Base-by-base conservation (phyloP, 208 protist genomes). In the Leishmania arabica region DNA sequence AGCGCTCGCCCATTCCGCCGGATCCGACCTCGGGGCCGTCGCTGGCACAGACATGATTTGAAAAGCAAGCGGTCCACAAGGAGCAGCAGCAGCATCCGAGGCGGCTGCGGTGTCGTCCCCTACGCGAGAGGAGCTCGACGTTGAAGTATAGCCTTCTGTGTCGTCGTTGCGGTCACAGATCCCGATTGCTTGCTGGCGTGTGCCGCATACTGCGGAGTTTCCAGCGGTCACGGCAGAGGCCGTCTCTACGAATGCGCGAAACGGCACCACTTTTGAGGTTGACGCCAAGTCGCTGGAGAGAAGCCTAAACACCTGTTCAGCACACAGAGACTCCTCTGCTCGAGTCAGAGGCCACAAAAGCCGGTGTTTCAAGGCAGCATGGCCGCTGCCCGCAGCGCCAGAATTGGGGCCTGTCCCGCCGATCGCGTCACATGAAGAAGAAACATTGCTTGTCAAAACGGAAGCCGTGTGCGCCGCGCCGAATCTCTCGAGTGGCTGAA, bases 1-100 rank as follows among this genome's bases (percentile, higher is more conserved):
- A 68, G 90, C 93, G 31, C 82, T 76, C 51, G 49, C 58, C 92
- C 92, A 97, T 62, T 86, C 79, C 17, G 78, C 85, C 3, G 90
- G 89, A 13, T 84, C 84, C 71, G 83, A 85, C 24, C 89, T 90
- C 9, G 91, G 92, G 1, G 88, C 86, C 42, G 82, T 71, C 68
- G 88, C 84, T 15, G 94, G 86, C 1, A 96, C 91, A 34, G 31
- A 62, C 47, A 95, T 84, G 17, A 88, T 60, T 64, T 85, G 72
- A 56, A 90, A 87, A 2, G 37, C n/a, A 7, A 82, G 69, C 8
- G 72, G 21, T n/a, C 27, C 31, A 15, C 31, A 47, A 42, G 11
- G 17, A 40, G 47, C 47, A 72, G 68, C 68, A 27, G 42, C 34
- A 27, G 17, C 42, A 47, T 37, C 13, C 3, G 45, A 75, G 70